Conservation (phyloP, 306 rosid genomes). For the Pyrus pyrifolia region DNA sequence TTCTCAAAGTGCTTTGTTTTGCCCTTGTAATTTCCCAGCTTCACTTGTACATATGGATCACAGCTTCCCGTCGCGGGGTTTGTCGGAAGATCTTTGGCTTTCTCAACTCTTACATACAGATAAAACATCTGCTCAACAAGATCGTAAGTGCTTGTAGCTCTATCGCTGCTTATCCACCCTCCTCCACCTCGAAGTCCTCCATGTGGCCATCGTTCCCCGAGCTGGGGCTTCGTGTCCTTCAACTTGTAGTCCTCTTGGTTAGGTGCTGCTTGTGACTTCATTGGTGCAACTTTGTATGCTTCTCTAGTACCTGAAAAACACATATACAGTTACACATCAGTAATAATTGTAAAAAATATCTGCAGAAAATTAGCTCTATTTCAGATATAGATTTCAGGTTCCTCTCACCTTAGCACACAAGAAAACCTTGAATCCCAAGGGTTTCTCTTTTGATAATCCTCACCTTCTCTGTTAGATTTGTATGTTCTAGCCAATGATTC, state of each 20-base stretch:
- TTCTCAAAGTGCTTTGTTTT: slow-evolving; percentile 66
- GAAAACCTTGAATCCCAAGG: not conserved
- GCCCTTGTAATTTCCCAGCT: slow-evolving; percentile 73
- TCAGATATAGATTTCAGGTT: not conserved
- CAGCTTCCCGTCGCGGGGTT: slow-evolving; percentile 48
- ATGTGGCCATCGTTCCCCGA: slow-evolving; percentile 83
- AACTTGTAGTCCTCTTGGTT: slow-evolving; percentile 56
- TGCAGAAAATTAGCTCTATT: not conserved
- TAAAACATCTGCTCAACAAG: slow-evolving; percentile 82
- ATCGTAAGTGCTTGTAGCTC: slow-evolving; percentile 77
- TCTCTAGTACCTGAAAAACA: slow-evolving; percentile 1
- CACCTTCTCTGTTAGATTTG: not conserved
- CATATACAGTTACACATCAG: not conserved
- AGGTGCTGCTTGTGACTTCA: slow-evolving; percentile 37
- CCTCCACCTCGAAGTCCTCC: slow-evolving; percentile 71
- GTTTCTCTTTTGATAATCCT: not conserved
- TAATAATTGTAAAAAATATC: not conserved
- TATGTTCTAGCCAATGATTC: not conserved
- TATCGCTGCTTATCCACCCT: slow-evolving; percentile 70
- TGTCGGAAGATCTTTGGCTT: slow-evolving; percentile 67
- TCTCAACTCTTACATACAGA: slow-evolving; percentile 68
- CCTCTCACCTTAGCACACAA: not conserved
- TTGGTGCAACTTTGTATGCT: slow-evolving; percentile 8
- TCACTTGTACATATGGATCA: slow-evolving; percentile 72
- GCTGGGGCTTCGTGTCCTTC: slow-evolving; percentile 72